phyloP scores from a whole-genome alignment of 1,284 basidiomycete genomes.

The Ustanciosporium gigantosporum region DNA sequence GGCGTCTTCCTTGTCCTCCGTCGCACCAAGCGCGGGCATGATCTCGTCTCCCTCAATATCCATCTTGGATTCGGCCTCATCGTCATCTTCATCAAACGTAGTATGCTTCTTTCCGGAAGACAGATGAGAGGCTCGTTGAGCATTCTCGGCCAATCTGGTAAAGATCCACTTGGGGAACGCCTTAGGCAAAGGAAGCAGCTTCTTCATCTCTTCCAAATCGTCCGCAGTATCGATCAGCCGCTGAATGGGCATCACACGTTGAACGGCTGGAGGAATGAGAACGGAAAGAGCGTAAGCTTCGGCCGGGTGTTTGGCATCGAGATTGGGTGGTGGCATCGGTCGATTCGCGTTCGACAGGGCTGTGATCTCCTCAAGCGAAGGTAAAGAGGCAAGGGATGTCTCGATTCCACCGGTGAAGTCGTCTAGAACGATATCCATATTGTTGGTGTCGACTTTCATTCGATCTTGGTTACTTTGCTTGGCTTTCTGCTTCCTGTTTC shows the following conservation, averaged over 20 bases:
- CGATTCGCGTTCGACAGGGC: conserved; percentile 40
- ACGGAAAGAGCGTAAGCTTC: conserved; percentile 51
- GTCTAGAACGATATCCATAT: conserved; percentile 53
- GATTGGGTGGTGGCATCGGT: conserved; percentile 50
- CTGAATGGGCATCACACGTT: conserved; percentile 35
- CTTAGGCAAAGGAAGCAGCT: conserved; percentile 25
- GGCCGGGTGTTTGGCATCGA: conserved; percentile 48
- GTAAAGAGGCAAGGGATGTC: conserved; percentile 32
- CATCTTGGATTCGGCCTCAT: too few relatives aligned
- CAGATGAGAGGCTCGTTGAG: conserved; percentile 33
- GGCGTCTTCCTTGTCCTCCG: conserved; percentile 36
- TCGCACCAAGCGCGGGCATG: conserved; percentile 37
- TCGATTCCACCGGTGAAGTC: conserved; percentile 52
- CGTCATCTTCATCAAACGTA: conserved; percentile 23
- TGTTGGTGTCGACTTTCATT: conserved; percentile 59
- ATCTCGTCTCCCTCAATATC: conserved; percentile 1
- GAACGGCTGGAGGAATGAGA: conserved; percentile 44
- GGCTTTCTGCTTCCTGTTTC: conserved; percentile 58
- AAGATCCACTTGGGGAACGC: conserved; percentile 36
- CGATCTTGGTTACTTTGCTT: conserved; percentile 54
- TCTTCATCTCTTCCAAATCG: conserved; percentile 19
- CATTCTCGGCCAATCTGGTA: conserved; percentile 27
- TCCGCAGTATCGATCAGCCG: conserved; percentile 28
- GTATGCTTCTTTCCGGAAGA: conserved; percentile 14
- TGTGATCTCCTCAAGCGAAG: conserved; percentile 40